Conservation (phyloP, 768 basidiomycete species). For the Gymnopilus dilepis region DNA sequence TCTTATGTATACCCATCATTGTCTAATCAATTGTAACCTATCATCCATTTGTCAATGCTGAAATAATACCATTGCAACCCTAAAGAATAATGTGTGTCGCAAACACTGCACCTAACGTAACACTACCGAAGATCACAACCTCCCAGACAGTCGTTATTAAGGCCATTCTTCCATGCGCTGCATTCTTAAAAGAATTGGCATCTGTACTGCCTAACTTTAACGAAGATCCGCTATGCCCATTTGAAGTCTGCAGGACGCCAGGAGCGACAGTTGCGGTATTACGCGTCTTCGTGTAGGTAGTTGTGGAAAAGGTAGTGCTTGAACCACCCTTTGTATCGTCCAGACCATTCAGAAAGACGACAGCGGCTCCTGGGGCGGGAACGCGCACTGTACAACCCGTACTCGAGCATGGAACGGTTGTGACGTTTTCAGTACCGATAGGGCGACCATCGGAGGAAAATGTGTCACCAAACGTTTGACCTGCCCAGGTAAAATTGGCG, state of each 20-base stretch:
- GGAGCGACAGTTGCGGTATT: constrained; percentile 62
- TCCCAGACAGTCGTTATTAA: not conserved
- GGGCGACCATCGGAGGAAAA: constrained; percentile 73
- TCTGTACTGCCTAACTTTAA: not conserved
- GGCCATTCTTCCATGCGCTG: not conserved
- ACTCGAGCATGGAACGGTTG: constrained; percentile 63
- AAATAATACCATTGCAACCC: no score
- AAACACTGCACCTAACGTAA: no score
- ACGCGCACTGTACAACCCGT: constrained; percentile 63
- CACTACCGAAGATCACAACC: not conserved
- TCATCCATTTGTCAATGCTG: no score
- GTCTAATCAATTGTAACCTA: no score
- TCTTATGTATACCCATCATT: no score
- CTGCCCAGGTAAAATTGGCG: constrained; percentile 76
- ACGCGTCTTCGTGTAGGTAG: constrained; percentile 52
- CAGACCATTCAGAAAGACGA: constrained; percentile 63
- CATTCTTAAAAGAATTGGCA: not conserved
- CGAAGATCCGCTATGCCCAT: constrained; percentile 40
- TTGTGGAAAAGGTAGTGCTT: constrained; percentile 58
- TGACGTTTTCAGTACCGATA: constrained; percentile 55
- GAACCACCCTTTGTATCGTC: constrained; percentile 27
- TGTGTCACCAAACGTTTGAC: constrained; percentile 68
- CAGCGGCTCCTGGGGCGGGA: constrained; percentile 71
- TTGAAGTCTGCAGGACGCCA: constrained; percentile 56
- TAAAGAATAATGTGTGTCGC: no score